These are phyloP conservation scores for Tillandsia fasciculata DNA, from an alignment of 176 grass and related monocot genomes.

Conservation along the genomic window DNA sequence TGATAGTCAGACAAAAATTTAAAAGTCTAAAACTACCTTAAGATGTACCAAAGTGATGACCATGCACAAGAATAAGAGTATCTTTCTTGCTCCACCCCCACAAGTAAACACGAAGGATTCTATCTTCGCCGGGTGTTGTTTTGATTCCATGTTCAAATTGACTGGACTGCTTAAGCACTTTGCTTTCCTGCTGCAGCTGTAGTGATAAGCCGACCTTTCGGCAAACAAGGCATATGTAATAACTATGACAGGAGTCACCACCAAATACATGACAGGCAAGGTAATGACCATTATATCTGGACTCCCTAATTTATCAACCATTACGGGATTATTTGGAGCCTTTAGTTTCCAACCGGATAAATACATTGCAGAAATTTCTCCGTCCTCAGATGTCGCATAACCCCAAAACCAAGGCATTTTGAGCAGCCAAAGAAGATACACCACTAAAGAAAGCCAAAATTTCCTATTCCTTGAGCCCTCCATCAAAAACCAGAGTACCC, in stretches of 20 bases:
- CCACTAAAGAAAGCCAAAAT: constrained; percentile 46
- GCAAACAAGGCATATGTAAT: constrained; percentile 57
- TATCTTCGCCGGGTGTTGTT: constrained; percentile 8
- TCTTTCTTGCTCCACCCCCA: constrained; percentile 31
- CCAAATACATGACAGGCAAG: constrained; percentile 80
- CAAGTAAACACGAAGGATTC: constrained; percentile 17
- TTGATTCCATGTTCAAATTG: background rate
- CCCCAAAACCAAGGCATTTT: constrained; percentile 91
- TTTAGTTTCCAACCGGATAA: constrained; percentile 64
- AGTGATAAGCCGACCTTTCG: constrained; percentile 33
- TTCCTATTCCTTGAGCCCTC: constrained; percentile 58
- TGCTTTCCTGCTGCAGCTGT: constrained; percentile 17
- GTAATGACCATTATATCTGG: constrained; percentile 72
- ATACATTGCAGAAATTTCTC: constrained; percentile 58
- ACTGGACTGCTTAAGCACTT: background rate
- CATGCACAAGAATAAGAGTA: constrained; percentile 38
- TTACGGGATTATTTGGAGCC: constrained; percentile 11
- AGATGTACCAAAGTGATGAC: constrained; percentile 39
- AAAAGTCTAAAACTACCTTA: constrained; percentile 25
- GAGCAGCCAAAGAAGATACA: constrained; percentile 52
- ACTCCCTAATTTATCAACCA: constrained; percentile 29
- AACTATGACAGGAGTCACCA: constrained; percentile 41
- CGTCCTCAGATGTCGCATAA: constrained; percentile 52
- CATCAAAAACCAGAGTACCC: constrained; percentile 50
- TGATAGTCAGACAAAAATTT: background rate